phyloP scores from a whole-genome alignment of 2,329 filamentous ascomycete genomes.

The Fusarium cyanostomum region DNA sequence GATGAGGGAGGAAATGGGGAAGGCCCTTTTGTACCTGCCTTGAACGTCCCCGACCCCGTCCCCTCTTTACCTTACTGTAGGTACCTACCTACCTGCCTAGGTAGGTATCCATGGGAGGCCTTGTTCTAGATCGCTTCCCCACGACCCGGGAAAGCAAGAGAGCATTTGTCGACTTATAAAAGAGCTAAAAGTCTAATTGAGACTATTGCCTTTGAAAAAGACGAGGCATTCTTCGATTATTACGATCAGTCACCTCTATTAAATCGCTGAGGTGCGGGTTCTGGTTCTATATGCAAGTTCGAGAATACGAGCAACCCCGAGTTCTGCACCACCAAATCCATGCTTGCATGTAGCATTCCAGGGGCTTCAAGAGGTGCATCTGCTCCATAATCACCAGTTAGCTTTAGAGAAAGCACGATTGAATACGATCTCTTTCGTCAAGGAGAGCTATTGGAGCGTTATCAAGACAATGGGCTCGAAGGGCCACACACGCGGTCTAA shows the following conservation, averaged over 20 bases:
- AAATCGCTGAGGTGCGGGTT: not conserved
- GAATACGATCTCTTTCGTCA: no score
- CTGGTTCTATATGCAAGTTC: not conserved
- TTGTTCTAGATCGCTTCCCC: no score
- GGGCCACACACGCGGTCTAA: no score
- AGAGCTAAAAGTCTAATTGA: no score
- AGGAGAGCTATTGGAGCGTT: no score
- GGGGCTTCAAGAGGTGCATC: not conserved
- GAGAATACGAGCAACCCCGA: not conserved
- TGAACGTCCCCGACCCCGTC: no score
- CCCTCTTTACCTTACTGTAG: no score
- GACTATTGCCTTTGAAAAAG: not conserved
- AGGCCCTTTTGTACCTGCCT: not conserved
- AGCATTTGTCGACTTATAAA: no score
- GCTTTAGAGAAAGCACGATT: not conserved
- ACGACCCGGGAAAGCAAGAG: no score
- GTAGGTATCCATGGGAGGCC: no score
- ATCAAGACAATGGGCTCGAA: no score
- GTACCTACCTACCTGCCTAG: no score
- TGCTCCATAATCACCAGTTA: not conserved
- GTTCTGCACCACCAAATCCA: not conserved
- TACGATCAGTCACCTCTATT: not conserved
- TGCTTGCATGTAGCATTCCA: conserved; percentile 9
- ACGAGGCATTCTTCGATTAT: not conserved
- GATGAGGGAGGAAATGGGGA: conserved; percentile 4